These are phyloP conservation scores for Neopestalotiopsis rosae DNA, from an alignment of 2,329 filamentous ascomycete species.

Conservation along the genomic window DNA sequence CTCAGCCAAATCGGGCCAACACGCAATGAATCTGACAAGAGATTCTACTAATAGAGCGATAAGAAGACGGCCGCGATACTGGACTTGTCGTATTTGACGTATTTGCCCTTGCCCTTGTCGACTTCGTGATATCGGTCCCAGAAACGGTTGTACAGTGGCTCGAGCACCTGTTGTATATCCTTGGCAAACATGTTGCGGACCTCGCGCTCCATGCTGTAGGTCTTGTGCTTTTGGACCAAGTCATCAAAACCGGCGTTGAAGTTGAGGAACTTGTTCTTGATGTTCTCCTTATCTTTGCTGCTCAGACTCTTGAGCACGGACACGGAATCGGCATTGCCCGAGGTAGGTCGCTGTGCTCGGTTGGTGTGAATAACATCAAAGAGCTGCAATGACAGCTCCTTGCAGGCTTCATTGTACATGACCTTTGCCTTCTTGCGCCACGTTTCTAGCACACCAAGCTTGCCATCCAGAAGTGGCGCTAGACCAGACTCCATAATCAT, in stretches of 20 bases:
- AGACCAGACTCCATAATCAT: slow-evolving; percentile 85
- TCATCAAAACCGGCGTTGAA: slow-evolving; percentile 95
- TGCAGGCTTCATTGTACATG: slow-evolving; percentile 86
- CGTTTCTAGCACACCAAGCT: slow-evolving; percentile 71
- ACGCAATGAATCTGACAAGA: neutral
- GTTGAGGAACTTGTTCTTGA: slow-evolving; percentile 92
- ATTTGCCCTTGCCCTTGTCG: slow-evolving; percentile 97
- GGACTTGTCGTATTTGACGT: slow-evolving; percentile 95
- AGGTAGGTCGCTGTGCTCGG: slow-evolving; percentile 73
- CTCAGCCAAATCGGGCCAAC: neutral
- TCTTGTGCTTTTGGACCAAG: slow-evolving; percentile 81
- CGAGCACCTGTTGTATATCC: slow-evolving; percentile 89
- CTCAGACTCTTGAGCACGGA: slow-evolving; percentile 83
- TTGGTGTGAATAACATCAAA: slow-evolving; percentile 94
- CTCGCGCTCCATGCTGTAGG: slow-evolving; percentile 87
- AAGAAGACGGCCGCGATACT: slow-evolving; percentile 72
- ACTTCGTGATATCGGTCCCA: slow-evolving; percentile 98
- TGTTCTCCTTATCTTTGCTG: slow-evolving; percentile 92
- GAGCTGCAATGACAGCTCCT: slow-evolving; percentile 82
- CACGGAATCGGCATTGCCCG: slow-evolving; percentile 78
- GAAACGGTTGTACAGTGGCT: slow-evolving; percentile 92
- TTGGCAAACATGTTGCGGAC: slow-evolving; percentile 80
- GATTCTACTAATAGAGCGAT: slow-evolving; percentile 48
- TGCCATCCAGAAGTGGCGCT: slow-evolving; percentile 69
- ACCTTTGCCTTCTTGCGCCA: slow-evolving; percentile 88